phyloP scores from a whole-genome alignment of 2,329 filamentous ascomycete species.

The Magnaporthiopsis rhizophila region DNA sequence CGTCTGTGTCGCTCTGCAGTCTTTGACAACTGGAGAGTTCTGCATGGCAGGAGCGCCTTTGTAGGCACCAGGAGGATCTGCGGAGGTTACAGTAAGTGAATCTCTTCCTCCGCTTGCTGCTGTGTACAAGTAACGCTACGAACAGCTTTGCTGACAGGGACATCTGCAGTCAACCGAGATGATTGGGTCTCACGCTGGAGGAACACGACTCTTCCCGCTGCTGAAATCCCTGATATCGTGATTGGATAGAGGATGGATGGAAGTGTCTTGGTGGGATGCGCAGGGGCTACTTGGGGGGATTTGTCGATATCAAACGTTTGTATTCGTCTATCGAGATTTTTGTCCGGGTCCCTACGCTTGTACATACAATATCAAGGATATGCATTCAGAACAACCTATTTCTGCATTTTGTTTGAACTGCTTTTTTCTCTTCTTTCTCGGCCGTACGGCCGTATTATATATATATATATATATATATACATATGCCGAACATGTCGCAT shows the following conservation, averaged over 20 bases:
- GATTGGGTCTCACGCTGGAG: constrained; percentile 73
- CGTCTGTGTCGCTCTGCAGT: constrained; percentile 42
- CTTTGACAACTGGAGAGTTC: constrained; percentile 92
- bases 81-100: constrained; percentile 73
- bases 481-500: too few species aligned
- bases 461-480: too few species aligned
- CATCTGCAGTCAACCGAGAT: constrained; percentile 59
- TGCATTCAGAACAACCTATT: too few species aligned
- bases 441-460: too few species aligned
- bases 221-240: constrained; percentile 31
- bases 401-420: too few species aligned
- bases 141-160: constrained; percentile 11
- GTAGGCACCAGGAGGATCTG: constrained; percentile 80
- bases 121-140: background rate
- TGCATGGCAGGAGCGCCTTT: constrained; percentile 81
- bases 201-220: constrained; percentile 55
- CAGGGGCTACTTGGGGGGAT: too few species aligned
- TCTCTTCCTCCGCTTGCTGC: background rate
- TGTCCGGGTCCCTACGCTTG: background rate
- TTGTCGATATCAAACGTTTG: too few species aligned
- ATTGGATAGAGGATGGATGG: constrained; percentile 16
- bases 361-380: background rate
- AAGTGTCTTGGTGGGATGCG: background rate
- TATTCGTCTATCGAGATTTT: too few species aligned
- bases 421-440: too few species aligned